Evolutionary conservation across 257 asterid genomes (phyloP), one percentile per base, ranked within the genome.

Genomic region (Solanum lycopersicoides): DNA sequence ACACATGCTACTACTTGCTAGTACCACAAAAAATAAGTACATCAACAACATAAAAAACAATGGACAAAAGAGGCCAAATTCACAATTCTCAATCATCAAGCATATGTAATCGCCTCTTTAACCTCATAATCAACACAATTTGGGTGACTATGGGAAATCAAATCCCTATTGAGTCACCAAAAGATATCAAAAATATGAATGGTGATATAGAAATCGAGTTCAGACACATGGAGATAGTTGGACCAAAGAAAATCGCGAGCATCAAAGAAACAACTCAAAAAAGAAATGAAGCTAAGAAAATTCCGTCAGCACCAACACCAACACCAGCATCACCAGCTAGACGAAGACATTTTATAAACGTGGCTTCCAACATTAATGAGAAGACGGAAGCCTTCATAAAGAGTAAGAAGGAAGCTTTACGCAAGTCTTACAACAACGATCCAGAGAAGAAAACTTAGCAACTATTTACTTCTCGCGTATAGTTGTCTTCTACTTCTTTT

Each of bases 301-400:
- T 75, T 86, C 90, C 86, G 2, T 30, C 35, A 74, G 3, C 53
- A 74, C 80, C 80, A 72, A 6, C 79, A 72, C 90, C 86, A 1
- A 4, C 77, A 71, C 34, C 35, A 30, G 0, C 30, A 20, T 4
- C 82, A 39, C 18, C 41, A 14, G 12, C 23, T 18, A 73, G 47
- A 44, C 87, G 12, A 20, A 71, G 93, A 79, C 93, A 91, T 41
- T 89, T 88, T 60, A 82, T 82, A 32, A 80, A 86, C 16, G 92
- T 88, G 89, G 86, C 80, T 0, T 83, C 98, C 3, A 90, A 92
- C 85, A 93, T 95, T 37, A 89, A 94, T 32, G 89, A 91, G 34
- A 92, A 88, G 89, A 91, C 98, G 3, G 96, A 92, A 44, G 91
- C 86, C 10, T 95, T 90, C 80, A 93, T 95, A n/a, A 45, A 88